Conservation (phyloP, 805 yeast species). For the Wickerhamomyces rabaulensis region DNA sequence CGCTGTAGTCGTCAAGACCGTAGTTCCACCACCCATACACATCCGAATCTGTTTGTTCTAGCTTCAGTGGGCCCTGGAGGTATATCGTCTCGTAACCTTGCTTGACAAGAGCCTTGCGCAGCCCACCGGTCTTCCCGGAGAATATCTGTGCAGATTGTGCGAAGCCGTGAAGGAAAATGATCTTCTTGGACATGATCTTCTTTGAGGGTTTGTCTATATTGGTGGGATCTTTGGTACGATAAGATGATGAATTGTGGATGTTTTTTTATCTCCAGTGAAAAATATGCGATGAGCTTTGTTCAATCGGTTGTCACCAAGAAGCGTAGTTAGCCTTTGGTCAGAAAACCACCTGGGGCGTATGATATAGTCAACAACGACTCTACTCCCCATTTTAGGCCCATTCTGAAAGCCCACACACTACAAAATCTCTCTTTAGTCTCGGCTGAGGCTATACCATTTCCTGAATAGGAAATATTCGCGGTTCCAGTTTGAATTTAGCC, state of each 20-base stretch:
- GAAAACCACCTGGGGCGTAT: too few relatives aligned
- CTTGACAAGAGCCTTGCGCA: conserved; percentile 62
- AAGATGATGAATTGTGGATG: too few relatives aligned
- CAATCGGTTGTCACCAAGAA: too few relatives aligned
- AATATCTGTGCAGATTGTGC: conserved; percentile 78
- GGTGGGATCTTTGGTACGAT: neutral
- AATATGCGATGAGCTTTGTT: too few relatives aligned
- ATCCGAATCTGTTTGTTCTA: conserved; percentile 31
- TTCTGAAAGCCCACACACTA: neutral
- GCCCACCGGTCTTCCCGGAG: conserved; percentile 79
- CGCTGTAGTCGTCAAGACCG: conserved; percentile 25
- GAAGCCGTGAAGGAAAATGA: conserved; percentile 86
- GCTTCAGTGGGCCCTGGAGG: conserved; percentile 65
- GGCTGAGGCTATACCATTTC: neutral
- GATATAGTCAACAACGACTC: too few relatives aligned
- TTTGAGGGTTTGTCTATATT: too few relatives aligned
- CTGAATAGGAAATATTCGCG: neutral
- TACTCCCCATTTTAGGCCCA: too few relatives aligned
- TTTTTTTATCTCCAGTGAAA: too few relatives aligned
- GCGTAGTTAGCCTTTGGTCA: too few relatives aligned
- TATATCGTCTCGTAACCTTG: conserved; percentile 64
- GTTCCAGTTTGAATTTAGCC: too few relatives aligned
- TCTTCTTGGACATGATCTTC: conserved; percentile 37
- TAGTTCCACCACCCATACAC: conserved; percentile 70
- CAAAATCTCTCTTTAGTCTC: neutral